Evolutionary conservation across 139 green algal species (phyloP).

Genomic region (Chlorella sorokiniana): DNA sequence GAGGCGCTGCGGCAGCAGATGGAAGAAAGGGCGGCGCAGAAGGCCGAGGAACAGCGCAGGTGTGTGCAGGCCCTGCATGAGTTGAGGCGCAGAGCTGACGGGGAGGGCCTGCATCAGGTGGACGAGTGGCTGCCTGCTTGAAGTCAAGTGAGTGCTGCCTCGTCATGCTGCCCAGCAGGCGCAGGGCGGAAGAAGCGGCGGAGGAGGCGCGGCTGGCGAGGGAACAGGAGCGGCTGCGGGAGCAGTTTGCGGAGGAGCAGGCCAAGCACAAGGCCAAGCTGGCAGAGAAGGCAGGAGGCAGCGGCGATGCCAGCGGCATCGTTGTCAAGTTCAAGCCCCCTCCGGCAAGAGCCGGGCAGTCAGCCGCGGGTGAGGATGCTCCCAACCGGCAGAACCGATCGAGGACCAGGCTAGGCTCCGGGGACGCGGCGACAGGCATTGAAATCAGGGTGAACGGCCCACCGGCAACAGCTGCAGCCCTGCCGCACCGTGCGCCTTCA

Average conservation of each 20-base stretch:
- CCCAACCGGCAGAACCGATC: no score
- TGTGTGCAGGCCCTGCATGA: background rate
- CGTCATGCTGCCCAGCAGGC: constrained; percentile 9
- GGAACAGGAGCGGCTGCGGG: constrained; percentile 48
- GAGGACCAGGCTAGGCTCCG: background rate
- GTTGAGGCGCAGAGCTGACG: no score
- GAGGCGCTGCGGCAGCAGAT: constrained; percentile 43
- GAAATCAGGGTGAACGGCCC: background rate
- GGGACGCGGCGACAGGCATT: background rate
- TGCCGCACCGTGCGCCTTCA: background rate
- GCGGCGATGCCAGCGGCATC: constrained; percentile 2
- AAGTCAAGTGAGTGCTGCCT: no score
- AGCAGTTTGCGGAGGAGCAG: constrained; percentile 49
- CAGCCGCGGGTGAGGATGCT: no score
- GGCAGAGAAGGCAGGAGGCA: constrained; percentile 10
- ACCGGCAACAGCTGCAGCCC: background rate
- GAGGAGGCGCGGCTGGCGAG: constrained; percentile 29
- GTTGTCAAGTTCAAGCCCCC: constrained; percentile 39
- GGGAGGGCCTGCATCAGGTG: no score
- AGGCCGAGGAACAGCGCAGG: constrained; percentile 31
- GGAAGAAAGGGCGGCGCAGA: constrained; percentile 46
- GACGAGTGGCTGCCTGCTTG: no score
- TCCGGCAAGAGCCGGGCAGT: background rate
- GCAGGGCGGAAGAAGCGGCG: constrained; percentile 26
- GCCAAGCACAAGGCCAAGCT: constrained; percentile 34